phyloP scores from a whole-genome alignment of 352 stramenopile genomes.

The Globisporangium iwayamae region DNA sequence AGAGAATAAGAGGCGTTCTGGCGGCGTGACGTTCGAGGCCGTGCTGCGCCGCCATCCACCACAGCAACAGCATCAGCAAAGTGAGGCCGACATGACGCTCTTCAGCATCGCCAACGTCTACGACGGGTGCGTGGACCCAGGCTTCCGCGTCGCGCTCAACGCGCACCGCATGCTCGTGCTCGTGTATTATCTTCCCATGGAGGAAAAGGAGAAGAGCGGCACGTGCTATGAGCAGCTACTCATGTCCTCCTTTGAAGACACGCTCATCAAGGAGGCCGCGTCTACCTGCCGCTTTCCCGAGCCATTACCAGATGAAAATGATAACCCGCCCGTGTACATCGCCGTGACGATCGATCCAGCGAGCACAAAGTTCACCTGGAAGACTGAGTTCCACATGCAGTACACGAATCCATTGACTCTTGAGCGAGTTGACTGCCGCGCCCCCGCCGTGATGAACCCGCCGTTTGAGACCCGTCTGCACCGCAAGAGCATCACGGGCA shows the following conservation, averaged over 20 bases:
- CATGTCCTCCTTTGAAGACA: slow-evolving; percentile 16
- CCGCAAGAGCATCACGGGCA: slow-evolving; percentile 45
- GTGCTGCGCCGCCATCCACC: slow-evolving; percentile 37
- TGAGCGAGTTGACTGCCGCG: slow-evolving; percentile 38
- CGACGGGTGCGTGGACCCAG: slow-evolving; percentile 53
- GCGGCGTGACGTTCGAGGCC: slow-evolving; percentile 69
- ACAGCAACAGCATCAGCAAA: slow-evolving; percentile 17
- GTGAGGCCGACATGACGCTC: slow-evolving; percentile 49
- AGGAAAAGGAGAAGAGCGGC: slow-evolving; percentile 27
- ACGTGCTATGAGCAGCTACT: slow-evolving; percentile 55
- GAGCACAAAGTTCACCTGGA: slow-evolving; percentile 21
- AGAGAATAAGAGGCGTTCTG: neutral
- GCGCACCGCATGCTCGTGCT: slow-evolving; percentile 50
- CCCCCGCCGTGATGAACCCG: slow-evolving; percentile 21
- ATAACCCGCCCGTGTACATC: slow-evolving; percentile 55
- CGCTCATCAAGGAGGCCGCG: slow-evolving; percentile 18
- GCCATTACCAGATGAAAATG: slow-evolving; percentile 32
- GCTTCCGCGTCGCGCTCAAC: slow-evolving; percentile 68
- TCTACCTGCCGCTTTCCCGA: slow-evolving; percentile 20
- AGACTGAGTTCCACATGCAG: slow-evolving; percentile 49
- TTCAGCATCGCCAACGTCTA: slow-evolving; percentile 69
- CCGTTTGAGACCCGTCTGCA: slow-evolving; percentile 24
- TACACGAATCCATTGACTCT: slow-evolving; percentile 48
- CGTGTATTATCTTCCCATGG: slow-evolving; percentile 57
- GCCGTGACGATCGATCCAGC: slow-evolving; percentile 49